phyloP scores from a whole-genome alignment of 495 filamentous ascomycete species.

The Tuber indicum region DNA sequence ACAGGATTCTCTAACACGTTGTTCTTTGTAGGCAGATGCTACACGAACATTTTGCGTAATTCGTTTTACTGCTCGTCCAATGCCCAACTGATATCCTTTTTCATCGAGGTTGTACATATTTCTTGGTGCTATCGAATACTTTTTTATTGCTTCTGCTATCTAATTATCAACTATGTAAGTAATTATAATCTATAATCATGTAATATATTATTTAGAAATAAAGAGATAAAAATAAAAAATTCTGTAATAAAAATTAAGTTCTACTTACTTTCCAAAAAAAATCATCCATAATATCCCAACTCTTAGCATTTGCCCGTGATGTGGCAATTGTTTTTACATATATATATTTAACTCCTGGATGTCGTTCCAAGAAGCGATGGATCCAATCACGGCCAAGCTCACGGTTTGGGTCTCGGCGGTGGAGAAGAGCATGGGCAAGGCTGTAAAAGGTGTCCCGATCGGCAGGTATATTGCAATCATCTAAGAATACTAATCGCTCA shows the following conservation, averaged over 20 bases:
- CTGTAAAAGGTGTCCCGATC: background rate
- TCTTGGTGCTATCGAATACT: background rate
- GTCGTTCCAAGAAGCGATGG: background rate
- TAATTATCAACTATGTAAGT: background rate
- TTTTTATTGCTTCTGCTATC: background rate
- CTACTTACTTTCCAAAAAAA: constrained; percentile 13
- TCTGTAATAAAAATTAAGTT: too few relatives aligned
- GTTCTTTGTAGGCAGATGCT: background rate
- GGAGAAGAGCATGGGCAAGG: background rate
- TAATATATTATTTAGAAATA: background rate
- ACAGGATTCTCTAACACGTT: background rate
- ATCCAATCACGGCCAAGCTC: background rate
- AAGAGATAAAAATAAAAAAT: too few relatives aligned
- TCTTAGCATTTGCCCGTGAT: constrained; percentile 8
- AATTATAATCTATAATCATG: background rate
- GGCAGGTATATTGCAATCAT: constrained; percentile 12
- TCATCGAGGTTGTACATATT: constrained; percentile 2
- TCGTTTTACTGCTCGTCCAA: background rate
- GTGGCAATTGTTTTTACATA: constrained; percentile 9
- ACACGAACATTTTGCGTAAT: background rate
- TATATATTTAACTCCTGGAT: background rate
- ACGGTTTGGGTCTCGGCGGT: background rate
- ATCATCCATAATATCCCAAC: constrained; percentile 20
- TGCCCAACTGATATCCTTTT: background rate
- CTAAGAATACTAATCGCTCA: constrained; percentile 10